Evolutionary conservation across 169 alveolate species (phyloP), one percentile per base, ranked within the genome.

Genomic region (Plasmodium knowlesi): DNA sequence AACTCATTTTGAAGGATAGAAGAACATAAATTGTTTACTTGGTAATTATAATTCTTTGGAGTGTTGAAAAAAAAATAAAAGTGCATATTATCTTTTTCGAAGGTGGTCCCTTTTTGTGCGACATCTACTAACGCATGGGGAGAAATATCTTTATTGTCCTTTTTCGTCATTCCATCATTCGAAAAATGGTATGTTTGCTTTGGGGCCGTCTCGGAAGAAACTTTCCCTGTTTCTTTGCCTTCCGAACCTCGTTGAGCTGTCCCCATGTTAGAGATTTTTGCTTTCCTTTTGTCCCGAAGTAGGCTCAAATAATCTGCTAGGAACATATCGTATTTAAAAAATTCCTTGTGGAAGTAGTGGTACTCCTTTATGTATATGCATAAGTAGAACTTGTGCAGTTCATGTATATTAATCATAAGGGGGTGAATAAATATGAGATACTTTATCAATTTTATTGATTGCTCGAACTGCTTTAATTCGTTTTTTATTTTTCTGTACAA

Each of bases 51-150:
- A 28, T 89, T 54, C 67, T 89, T 89, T 70, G 88, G 85, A 37
- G 86, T 61, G 72, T 89, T 89, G 76, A 89, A 89, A 89, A 89
- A 89, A 41, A 89, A 89, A 50, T 89, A 89, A 89, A 89, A 89
- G 53, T 32, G 16, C 39, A 25, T 34, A 41, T 34, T 37, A 57
- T 79, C 53, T n/a, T 89, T 67, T 14, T 57, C 25, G n/a, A 80
- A 41, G 46, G 57, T 80, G 14, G 41, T 46, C 43, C 73, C 70
- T 83, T 61, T 61, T 8, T 83, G 16, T 61, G 22, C 28, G 30
- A 37, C 32, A 14, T 22, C 37, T 81, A 10, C 19, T 81, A 50
- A 14, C 8, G 32, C 76, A 50, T 81, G 14, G 28, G 32, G 22
- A 16, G 72, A 19, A 22, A 50, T 10, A 16, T 61, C n/a, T 30